Evolutionary conservation across 1,139 yeast species (phyloP), one percentile per base, ranked within the genome.

Genomic region (Pichia sp.): DNA sequence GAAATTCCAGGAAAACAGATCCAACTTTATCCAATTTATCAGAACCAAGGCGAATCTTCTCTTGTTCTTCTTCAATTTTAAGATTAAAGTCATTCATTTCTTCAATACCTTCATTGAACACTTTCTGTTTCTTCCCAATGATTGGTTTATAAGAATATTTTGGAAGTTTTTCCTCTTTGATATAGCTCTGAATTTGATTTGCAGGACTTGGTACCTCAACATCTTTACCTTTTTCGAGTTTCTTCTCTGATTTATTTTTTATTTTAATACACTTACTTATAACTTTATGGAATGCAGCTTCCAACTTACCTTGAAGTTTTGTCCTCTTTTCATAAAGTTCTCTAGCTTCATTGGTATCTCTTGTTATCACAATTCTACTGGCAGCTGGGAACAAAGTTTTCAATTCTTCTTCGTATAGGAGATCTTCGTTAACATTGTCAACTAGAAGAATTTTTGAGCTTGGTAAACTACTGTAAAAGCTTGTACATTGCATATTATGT

Each of bases 1-100:
- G 78, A 61, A 91, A 91, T 59, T 84, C 91, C 39, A 89, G 71
- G 58, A 91, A 88, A 17, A 84, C 95, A 30, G 96, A 83, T 42
- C 83, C 78, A 34, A 72, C 60, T 54, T 77, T 40, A 9, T 69
- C 66, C 44, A 67, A 63, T 17, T 68, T 60, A 38, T 66, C 64
- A 7, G 58, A 55, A 52, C 67, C 66, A 35, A 7, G 9, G 10
- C 22, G n/a, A 24, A 43, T 36, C 19, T 65, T 63, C 28, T 58
- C 56, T 64, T 86, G 96, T 50, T 74, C 61, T 33, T 71, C 71
- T 41, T 66, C 66, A 49, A 91, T 79, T 50, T 83, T 79, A 19
- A 64, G 64, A 62, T 85, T 84, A 51, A 84, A 68, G 53, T 76
- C 78, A 36, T 84, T 82, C 39, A 89, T 59, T 54, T 75, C 71